Evolutionary conservation across 108 stramenopile species (phyloP).

Genomic region (Pseudonitzschia multiseries): DNA sequence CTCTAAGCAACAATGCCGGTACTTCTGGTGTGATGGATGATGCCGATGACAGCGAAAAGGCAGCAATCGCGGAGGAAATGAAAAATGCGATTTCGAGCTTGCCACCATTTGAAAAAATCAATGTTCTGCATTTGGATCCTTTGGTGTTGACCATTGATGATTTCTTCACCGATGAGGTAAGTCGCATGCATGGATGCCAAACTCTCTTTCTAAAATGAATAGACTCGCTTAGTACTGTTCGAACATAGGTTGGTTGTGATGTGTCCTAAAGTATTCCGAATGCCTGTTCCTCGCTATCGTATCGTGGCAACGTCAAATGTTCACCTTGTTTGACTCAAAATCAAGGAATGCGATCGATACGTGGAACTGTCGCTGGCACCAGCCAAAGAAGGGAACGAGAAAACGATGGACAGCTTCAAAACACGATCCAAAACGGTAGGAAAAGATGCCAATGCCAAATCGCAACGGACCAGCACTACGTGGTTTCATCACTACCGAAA

Average conservation of each 20-base stretch:
- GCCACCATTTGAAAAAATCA: constrained; percentile 67
- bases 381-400: constrained; percentile 19
- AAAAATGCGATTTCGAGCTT: constrained; percentile 25
- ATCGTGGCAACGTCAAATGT: too few relatives aligned
- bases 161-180: constrained; percentile 60
- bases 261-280: background rate
- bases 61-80: constrained; percentile 7
- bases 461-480: constrained; percentile 76
- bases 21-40: background rate
- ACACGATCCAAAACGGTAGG: constrained; percentile 80
- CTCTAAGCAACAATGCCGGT: background rate
- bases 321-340: too few relatives aligned
- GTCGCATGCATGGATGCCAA: background rate
- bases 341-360: constrained; percentile 72
- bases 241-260: background rate
- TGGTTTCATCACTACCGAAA: constrained; percentile 77
- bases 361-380: constrained; percentile 45
- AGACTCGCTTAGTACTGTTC: too few relatives aligned
- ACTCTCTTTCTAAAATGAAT: background rate
- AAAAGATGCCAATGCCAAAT: constrained; percentile 59
- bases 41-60: constrained; percentile 13
- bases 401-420: constrained; percentile 40
- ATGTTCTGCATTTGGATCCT: constrained; percentile 76
- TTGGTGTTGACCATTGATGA: constrained; percentile 73
- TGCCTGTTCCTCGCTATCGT: background rate